Percentiles rank a stretch among this genome's conserved stretches.
These are phyloP conservation scores for Coniophora puteana DNA, from an alignment of 1,284 basidiomycete genomes.

Conservation along the genomic window DNA sequence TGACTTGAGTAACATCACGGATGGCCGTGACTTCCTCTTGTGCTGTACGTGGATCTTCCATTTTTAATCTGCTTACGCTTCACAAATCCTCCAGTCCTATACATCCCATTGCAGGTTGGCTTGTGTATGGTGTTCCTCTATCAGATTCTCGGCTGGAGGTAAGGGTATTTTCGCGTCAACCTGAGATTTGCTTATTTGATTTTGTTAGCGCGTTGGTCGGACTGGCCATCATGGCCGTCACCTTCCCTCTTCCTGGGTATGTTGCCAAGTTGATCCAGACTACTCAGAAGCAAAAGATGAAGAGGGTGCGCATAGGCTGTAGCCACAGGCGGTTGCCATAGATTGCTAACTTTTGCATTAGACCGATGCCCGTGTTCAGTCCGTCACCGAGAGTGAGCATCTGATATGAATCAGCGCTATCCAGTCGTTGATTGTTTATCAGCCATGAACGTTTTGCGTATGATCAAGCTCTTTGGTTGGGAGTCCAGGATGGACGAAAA, in stretches of 20 bases:
- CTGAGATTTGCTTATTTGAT: too few relatives aligned
- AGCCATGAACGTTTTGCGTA: conserved; percentile 40
- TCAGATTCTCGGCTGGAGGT: conserved; percentile 38
- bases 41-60: conserved; percentile 16
- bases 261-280: conserved; percentile 9
- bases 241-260: conserved; percentile 16
- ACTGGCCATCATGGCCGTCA: conserved; percentile 6
- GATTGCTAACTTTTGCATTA: neutral
- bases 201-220: conserved; percentile 14
- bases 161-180: too few relatives aligned
- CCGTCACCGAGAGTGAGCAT: neutral
- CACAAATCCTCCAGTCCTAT: conserved; percentile 25
- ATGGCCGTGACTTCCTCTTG: conserved; percentile 39
- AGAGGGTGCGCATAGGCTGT: neutral
- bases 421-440: conserved; percentile 23
- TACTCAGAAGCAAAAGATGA: neutral
- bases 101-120: conserved; percentile 42
- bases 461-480: conserved; percentile 74
- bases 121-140: conserved; percentile 46
- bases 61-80: neutral
- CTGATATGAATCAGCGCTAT: neutral
- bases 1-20: conserved; percentile 44
- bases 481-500: conserved; percentile 50
- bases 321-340: neutral
- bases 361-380: conserved; percentile 6